Evolutionary conservation across 257 asterid species (phyloP).

Genomic region (Solanum microdontum): DNA sequence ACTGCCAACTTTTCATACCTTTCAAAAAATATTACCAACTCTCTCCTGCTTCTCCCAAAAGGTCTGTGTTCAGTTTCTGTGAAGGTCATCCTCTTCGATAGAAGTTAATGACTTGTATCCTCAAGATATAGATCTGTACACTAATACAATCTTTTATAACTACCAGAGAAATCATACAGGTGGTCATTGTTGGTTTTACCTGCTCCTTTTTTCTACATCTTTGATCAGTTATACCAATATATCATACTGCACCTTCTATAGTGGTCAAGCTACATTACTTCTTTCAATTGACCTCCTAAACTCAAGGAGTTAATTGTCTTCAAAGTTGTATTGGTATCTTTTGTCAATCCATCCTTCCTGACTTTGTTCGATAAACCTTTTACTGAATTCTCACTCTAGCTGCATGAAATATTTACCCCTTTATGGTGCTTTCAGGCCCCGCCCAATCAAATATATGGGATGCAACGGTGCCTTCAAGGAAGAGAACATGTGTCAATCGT

Average conservation of each 20-base stretch:
- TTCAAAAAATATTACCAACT: neutral
- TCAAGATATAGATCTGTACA: neutral
- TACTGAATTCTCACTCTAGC: neutral
- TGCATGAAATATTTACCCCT: neutral
- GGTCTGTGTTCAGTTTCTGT: neutral
- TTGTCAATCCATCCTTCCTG: neutral
- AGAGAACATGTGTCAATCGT: constrained; percentile 78
- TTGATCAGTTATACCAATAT: neutral
- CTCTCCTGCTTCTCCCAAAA: neutral
- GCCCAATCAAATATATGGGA: constrained; percentile 68
- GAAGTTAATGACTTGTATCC: neutral
- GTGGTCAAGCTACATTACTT: neutral
- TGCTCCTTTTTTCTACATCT: neutral
- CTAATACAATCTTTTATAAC: neutral
- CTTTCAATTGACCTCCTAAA: neutral
- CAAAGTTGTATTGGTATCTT: neutral
- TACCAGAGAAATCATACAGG: neutral
- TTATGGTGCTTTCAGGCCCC: constrained; percentile 47
- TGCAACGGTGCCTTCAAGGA: constrained; percentile 73
- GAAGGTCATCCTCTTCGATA: neutral
- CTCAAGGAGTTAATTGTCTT: neutral
- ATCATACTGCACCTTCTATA: neutral
- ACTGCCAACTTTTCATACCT: neutral
- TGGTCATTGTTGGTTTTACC: neutral
- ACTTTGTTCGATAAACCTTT: neutral